Evolutionary conservation across 2,329 filamentous ascomycete species (phyloP), one percentile per base, ranked within the genome.

Genomic region (Penicillium expansum): DNA sequence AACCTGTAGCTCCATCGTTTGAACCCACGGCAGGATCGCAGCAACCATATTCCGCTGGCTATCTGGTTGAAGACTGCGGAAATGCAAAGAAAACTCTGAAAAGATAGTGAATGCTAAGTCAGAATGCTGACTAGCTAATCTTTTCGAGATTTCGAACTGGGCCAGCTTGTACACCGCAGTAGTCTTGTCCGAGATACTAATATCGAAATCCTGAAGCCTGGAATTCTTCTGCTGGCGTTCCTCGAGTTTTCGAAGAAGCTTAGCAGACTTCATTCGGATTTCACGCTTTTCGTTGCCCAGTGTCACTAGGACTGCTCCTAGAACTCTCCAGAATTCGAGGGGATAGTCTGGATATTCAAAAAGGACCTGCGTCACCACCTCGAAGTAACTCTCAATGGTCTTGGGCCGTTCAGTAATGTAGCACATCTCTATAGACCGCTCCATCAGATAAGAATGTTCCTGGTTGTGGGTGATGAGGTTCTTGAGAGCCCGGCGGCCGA

Each of bases 151-250:
- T 70, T 97, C 93, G 63, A 97, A 97, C 70, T 99, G 94, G 0
- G 95, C 94, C 43, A 95, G 81, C 76, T 99, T 99, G 76, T 97
- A 99, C 3, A 99, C 93, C 0, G 93, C 92, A 63, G 96, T 96
- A 0, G 95, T 99, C 76, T 97, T 97, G 76, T 99, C 95, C 0
- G 93, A 95, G 56, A 99, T 94, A 71, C 92, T 97, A 67, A 99
- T 97, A 68, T 99, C 94, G 57, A 97, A 95, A 71, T 99, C 94
- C 70, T 96, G 91, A 7, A 99, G 86, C 69, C 95, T 95, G 1
- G 93, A 96, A 62, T 86, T 94, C 63, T 90, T 89, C 62, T 88
- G 85, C 62, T 94, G 90, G 24, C 91, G 85, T 63, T 92, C 86
- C 73, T 97, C 94, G 1, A 97, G 79, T 0, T 86, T 86, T 39